Conservation (phyloP, 306 rosid genomes). For the Trichosanthes cucumerina region DNA sequence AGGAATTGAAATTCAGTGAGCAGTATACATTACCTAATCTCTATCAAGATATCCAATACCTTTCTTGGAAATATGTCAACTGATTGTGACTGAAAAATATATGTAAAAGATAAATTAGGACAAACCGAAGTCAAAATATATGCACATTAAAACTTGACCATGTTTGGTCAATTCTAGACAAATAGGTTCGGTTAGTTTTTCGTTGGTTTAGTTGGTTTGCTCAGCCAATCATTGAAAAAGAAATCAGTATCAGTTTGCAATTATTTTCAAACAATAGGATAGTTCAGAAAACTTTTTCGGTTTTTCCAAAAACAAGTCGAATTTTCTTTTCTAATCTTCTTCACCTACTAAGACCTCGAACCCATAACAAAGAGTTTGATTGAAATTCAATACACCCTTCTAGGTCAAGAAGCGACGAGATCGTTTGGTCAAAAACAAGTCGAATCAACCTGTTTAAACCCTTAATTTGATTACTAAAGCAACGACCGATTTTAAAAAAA, state of each 20-base stretch:
- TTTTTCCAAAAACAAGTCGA: not conserved
- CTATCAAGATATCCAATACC: slow-evolving; percentile 57
- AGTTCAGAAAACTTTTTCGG: not conserved
- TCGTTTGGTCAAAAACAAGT: not conserved
- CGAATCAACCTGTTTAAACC: not conserved
- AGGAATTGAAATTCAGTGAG: not conserved
- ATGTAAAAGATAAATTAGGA: slow-evolving; percentile 16
- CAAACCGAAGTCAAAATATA: not conserved
- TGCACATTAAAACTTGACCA: not conserved
- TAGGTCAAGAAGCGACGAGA: too few relatives aligned
- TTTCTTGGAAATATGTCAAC: slow-evolving; percentile 52
- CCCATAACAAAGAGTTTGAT: too few relatives aligned
- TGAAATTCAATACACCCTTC: too few relatives aligned
- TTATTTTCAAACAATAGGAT: not conserved
- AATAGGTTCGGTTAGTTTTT: not conserved
- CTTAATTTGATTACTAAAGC: not conserved
- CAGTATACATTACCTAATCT: slow-evolving; percentile 38
- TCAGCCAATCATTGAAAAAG: not conserved
- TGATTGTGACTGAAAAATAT: slow-evolving; percentile 50
- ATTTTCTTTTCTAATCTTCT: not conserved
- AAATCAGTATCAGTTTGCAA: not conserved
- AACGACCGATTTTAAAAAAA: not conserved
- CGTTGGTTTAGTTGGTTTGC: not conserved
- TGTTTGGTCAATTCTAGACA: not conserved
- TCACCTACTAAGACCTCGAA: too few relatives aligned